Evolutionary conservation across 225 moss, liverwort and hornwort species (phyloP).

Genomic region (Lunularia cruciata): DNA sequence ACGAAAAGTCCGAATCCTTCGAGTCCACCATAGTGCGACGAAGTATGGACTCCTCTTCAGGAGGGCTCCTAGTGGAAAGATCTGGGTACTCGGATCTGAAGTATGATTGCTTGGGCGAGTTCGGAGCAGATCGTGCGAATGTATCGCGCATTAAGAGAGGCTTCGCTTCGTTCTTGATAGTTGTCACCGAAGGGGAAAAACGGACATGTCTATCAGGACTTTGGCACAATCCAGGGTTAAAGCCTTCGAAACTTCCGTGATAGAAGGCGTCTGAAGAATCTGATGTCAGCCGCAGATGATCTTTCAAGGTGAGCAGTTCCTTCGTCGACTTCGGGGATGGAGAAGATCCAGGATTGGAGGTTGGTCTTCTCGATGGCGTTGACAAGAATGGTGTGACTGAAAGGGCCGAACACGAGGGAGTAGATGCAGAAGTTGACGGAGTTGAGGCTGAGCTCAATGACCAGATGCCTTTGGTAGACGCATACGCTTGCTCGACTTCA

Average conservation of each 20-base stretch:
- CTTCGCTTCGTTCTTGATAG: background rate
- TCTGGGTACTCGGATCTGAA: slow-evolving; percentile 1
- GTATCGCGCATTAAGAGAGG: slow-evolving; percentile 3
- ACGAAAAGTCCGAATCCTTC: slow-evolving; percentile 21
- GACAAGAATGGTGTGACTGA: background rate
- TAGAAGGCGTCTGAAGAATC: background rate
- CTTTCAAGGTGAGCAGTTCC: slow-evolving; percentile 8
- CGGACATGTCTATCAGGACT: background rate
- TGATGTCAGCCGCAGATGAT: slow-evolving; percentile 12
- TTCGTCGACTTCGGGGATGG: background rate
- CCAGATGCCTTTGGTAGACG: background rate
- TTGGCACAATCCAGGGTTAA: background rate
- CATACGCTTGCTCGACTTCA: slow-evolving; percentile 36
- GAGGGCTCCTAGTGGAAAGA: background rate
- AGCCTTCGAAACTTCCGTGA: background rate
- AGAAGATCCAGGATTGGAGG: background rate
- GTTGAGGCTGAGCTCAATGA: background rate
- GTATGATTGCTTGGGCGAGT: slow-evolving; percentile 6
- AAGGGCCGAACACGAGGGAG: background rate
- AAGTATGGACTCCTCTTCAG: too few species aligned
- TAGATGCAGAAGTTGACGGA: background rate
- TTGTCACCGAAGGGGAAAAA: background rate
- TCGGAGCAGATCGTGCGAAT: background rate
- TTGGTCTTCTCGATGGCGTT: background rate
- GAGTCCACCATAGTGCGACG: background rate